A percentile compares a stretch with the other conserved stretches of the same genome.
Evolutionary conservation across 1,139 yeast species (phyloP).

Genomic region (Suhomyces kunorum): DNA sequence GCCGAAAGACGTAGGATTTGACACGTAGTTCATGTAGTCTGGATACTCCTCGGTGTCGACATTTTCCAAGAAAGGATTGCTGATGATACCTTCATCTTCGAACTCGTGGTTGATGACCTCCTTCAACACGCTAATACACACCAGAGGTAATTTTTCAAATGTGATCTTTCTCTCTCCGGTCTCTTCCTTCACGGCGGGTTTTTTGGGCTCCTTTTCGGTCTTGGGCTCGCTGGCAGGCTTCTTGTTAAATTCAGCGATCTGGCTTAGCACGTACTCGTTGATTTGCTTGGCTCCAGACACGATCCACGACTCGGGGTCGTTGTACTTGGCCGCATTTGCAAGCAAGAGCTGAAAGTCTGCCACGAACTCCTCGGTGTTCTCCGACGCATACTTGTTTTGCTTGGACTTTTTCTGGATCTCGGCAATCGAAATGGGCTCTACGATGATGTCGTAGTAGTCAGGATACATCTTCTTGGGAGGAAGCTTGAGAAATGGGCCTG

Average conservation of each 20-base stretch:
- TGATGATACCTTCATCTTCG: slow-evolving; percentile 44
- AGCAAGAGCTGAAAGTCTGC: slow-evolving; percentile 57
- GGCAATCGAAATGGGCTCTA: slow-evolving; percentile 63
- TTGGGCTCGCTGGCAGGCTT: slow-evolving; percentile 12
- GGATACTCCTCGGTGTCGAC: slow-evolving; percentile 59
- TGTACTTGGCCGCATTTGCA: slow-evolving; percentile 62
- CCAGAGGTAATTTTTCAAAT: slow-evolving; percentile 25
- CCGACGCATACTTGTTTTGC: slow-evolving; percentile 32
- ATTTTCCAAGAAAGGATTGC: slow-evolving; percentile 59
- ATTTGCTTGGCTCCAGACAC: slow-evolving; percentile 55
- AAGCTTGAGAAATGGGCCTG: slow-evolving; percentile 61
- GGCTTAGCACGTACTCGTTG: slow-evolving; percentile 44
- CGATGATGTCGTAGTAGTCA: slow-evolving; percentile 71
- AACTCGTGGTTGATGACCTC: slow-evolving; percentile 46
- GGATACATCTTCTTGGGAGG: slow-evolving; percentile 80
- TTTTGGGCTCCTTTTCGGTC: slow-evolving; percentile 20
- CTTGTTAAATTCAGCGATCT: slow-evolving; percentile 30
- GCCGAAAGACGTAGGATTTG: slow-evolving; percentile 58
- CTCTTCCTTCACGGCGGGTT: slow-evolving; percentile 10
- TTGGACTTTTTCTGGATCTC: slow-evolving; percentile 58
- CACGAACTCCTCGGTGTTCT: slow-evolving; percentile 43
- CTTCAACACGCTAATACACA: slow-evolving; percentile 31
- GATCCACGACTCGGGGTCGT: slow-evolving; percentile 62
- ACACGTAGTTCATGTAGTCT: slow-evolving; percentile 57
- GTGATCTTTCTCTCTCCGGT: slow-evolving; percentile 18